Percentiles rank a stretch among this genome's conserved stretches.
Conservation (phyloP, 805 yeast genomes). For the Suhomyces sp. region DNA sequence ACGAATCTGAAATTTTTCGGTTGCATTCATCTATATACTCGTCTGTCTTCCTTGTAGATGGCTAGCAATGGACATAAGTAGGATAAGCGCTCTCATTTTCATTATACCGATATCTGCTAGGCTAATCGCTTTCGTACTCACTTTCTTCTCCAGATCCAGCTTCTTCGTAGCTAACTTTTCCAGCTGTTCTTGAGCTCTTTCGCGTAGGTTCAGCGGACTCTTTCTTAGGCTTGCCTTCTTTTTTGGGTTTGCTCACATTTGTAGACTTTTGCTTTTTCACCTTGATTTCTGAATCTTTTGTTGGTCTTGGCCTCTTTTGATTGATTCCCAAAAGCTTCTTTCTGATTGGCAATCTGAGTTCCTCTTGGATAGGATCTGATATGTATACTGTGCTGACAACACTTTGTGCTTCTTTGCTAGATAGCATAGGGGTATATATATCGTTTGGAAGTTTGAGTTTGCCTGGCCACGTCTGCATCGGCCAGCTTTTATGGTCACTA, state of each 20-base stretch:
- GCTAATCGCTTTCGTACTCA: neutral
- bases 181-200: conserved; percentile 40
- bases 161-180: conserved; percentile 35
- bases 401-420: conserved; percentile 55
- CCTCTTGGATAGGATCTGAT: conserved; percentile 43
- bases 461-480: conserved; percentile 78
- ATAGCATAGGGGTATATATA: conserved; percentile 58
- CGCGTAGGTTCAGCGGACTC: conserved; percentile 30
- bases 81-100: too few species aligned
- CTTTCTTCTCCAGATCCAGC: conserved; percentile 3
- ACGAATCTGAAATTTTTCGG: neutral
- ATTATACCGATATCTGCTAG: neutral
- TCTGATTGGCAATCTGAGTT: conserved; percentile 30
- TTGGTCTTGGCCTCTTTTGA: conserved; percentile 10
- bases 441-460: conserved; percentile 69
- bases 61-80: too few species aligned
- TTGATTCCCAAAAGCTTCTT: conserved; percentile 16
- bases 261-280: conserved; percentile 5
- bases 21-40: too few species aligned
- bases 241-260: neutral
- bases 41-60: neutral
- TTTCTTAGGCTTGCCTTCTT: conserved; percentile 3
- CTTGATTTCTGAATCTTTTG: conserved; percentile 6
- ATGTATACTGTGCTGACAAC: conserved; percentile 56
- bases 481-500: conserved; percentile 62